Evolutionary conservation across 129 eudicot species (phyloP).

Genomic region (Arctium minus): DNA sequence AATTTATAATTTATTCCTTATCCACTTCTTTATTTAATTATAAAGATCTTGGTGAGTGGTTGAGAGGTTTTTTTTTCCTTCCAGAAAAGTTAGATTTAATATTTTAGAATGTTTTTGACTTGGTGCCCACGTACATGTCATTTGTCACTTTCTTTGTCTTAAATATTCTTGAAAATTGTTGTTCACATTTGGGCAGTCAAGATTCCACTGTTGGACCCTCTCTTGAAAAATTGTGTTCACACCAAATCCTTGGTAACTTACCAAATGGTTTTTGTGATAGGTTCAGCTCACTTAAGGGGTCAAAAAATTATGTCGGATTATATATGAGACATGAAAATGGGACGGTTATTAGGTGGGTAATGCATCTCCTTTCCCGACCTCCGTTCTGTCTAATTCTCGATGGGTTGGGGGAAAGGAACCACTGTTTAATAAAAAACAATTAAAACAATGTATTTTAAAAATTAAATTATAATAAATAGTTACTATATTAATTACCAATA

Average conservation of each 20-base stretch:
- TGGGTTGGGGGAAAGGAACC: too few species aligned
- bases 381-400: too few species aligned
- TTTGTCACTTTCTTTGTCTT: conserved; percentile 11
- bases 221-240: conserved; percentile 10
- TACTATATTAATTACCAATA: too few species aligned
- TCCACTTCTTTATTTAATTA: conserved; percentile 13
- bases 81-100: neutral
- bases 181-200: conserved; percentile 24
- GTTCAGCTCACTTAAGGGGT: too few species aligned
- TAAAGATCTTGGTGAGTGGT: conserved; percentile 13
- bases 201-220: neutral
- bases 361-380: too few species aligned
- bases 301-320: too few species aligned
- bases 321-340: too few species aligned
- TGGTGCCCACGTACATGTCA: conserved; percentile 29
- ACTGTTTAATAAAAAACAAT: too few species aligned
- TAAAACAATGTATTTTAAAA: too few species aligned
- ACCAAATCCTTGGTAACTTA: neutral
- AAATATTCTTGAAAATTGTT: conserved; percentile 8
- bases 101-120: conserved; percentile 14
- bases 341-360: too few species aligned
- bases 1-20: neutral
- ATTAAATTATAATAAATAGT: too few species aligned
- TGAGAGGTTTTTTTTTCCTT: conserved; percentile 4
- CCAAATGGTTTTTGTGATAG: too few species aligned